Evolutionary conservation across 2,329 filamentous ascomycete species (phyloP), one percentile per base, ranked within the genome.

Genomic region (Epichloe sylvatica): DNA sequence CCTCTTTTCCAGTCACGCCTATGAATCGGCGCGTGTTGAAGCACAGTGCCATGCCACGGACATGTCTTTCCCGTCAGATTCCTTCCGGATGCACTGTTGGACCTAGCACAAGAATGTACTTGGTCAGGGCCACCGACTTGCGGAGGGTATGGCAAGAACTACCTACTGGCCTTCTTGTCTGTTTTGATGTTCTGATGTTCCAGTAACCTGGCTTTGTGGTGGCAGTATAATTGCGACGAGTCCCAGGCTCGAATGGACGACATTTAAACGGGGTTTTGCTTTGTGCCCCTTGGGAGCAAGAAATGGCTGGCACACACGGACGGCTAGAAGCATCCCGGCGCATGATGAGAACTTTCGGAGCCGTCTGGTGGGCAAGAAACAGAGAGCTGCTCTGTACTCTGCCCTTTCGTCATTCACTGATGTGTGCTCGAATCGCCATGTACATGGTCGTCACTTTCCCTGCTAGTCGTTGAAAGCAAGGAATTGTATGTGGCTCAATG

Each of bases 291-390:
- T 44, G 40, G 25, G 8, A 30, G 9, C 34, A 21, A 25, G 34
- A 45, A n/a, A 38, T 23, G 23, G 38, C 47, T 23, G 23, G 46
- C 47, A 44, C 35, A 42, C 47, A 35, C 47, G 47, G 47, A 49
- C 47, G 47, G 47, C 47, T 49, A 49, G 41, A 23, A 35, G 41
- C 41, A 45, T 49, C 13, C 47, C 47, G 47, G 25, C 38, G 47
- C 41, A 45, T 45, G 17, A 38, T 21, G 40, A 39, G 23, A 23
- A 19, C 47, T 12, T 38, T 34, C 15, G 11, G n/a, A 25, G n/a
- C 36, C 30, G 21, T 38, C 19, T 17, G 34, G 12, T 21, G 12
- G 21, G 4, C 15, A 17, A 12, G 2, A 41, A 41, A 15, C 37
- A 23, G n/a, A 41, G 37, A n/a, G 13, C n/a, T 19, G 8, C 8